These are phyloP conservation scores for Verticillium isaacii DNA, from an alignment of 2,329 filamentous ascomycete species.

Conservation along the genomic window DNA sequence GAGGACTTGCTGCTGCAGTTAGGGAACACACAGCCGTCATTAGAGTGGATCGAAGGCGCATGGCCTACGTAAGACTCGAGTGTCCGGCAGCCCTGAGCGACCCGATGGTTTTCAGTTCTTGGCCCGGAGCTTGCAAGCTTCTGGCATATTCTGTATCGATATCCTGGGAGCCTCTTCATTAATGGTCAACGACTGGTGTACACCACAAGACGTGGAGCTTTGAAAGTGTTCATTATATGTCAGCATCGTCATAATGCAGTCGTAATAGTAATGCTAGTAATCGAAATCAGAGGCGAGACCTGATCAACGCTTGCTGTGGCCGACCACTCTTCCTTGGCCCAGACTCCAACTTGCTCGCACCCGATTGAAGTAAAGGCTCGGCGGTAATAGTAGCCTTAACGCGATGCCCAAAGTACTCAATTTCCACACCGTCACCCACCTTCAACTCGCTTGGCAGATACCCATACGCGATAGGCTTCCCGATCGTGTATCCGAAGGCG, in stretches of 20 bases:
- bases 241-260: background rate
- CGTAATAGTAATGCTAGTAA: background rate
- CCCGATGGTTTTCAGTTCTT: background rate
- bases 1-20: slow-evolving; percentile 2
- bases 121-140: background rate
- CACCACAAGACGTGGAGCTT: background rate
- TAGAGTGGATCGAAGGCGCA: background rate
- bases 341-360: background rate
- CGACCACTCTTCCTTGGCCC: background rate
- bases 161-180: background rate
- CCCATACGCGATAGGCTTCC: slow-evolving; percentile 55
- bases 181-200: too few species aligned
- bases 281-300: background rate
- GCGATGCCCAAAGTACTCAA: slow-evolving; percentile 56
- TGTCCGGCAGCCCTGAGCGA: background rate
- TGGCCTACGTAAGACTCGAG: slow-evolving; percentile 13
- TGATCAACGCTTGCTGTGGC: background rate
- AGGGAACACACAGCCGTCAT: background rate
- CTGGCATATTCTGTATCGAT: background rate
- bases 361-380: slow-evolving; percentile 35
- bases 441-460: slow-evolving; percentile 44
- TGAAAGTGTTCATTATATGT: background rate
- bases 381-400: slow-evolving; percentile 47
- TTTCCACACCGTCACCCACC: slow-evolving; percentile 47
- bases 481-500: slow-evolving; percentile 54